Conservation (phyloP, 1,284 basidiomycete species). For the Cerrena zonata region DNA sequence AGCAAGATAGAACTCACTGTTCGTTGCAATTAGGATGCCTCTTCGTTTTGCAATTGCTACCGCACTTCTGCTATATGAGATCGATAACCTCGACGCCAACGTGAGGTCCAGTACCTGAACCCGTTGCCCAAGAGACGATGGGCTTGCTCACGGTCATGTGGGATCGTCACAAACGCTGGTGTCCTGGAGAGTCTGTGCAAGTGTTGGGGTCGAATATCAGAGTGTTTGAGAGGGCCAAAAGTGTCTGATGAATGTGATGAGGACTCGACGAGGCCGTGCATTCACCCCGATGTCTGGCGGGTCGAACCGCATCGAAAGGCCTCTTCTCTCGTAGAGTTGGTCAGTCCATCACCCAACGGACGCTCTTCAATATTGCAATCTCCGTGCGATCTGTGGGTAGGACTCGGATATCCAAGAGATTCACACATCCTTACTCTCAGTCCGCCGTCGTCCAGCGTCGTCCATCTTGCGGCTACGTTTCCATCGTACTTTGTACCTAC, state of each 20-base stretch:
- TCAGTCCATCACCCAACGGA: too few relatives aligned
- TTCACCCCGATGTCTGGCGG: neutral
- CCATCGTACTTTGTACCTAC: too few relatives aligned
- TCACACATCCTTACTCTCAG: too few relatives aligned
- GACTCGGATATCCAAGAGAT: too few relatives aligned
- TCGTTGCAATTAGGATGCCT: neutral
- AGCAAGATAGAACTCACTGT: too few relatives aligned
- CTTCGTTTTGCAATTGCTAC: neutral
- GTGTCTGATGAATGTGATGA: neutral
- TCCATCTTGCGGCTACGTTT: too few relatives aligned
- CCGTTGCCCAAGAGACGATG: neutral
- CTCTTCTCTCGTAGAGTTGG: too few relatives aligned
- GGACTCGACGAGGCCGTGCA: slow-evolving; percentile 1
- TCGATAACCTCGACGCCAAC: neutral
- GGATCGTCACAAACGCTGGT: neutral
- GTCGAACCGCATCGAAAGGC: too few relatives aligned
- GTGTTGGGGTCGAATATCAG: neutral
- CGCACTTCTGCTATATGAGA: neutral
- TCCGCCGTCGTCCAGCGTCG: too few relatives aligned
- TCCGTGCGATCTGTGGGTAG: too few relatives aligned
- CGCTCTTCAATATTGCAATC: too few relatives aligned
- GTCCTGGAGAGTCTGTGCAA: neutral
- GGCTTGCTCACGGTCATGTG: neutral
- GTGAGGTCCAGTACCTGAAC: neutral
- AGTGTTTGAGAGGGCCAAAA: neutral